Base-by-base conservation (phyloP, 257 asterid species). In the Thymus mandschuricus region DNA sequence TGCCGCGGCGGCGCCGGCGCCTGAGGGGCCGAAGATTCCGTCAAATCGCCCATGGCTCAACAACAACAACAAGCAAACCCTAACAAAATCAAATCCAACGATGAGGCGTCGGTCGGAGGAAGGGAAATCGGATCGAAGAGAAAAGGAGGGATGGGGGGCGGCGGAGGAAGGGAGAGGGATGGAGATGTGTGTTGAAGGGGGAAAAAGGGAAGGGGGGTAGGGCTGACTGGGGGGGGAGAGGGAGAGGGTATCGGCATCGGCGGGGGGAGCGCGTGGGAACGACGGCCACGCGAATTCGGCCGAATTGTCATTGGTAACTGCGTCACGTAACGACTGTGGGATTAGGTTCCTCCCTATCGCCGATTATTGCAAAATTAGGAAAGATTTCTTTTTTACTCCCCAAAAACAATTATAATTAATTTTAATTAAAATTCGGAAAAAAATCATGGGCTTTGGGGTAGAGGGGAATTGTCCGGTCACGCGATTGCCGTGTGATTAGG, bases 281-380 rank as follows among this genome's bases (percentile, higher is more conserved):
- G 83, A 78, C 86, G 88, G 68, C 43, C 84, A 76, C 88, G 86
- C 88, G 85, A 75, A 75, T 72, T 75, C 85, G 84, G 83, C 78
- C 72, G 81, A 74, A 68, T 60, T 60, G 77, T 62, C 78, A 78
- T 75, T 66, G 81, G 79, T 48, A 76, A 78, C 82, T 61, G 78
- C 82, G 82, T 78, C 57, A 78, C 79, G 77, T 71, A 49, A 78
- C 77, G 71, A 57, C 74, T 30, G 66, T 51, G 69, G 58, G 66
- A 44, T 64, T 57, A 35, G 73, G 71, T 61, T 77, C 44, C 12
- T 68, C 44, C 21, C 21, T 21, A 21, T 21, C 21, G 21, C 21
- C 21, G 21, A 21, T 21, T 21, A 21, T 21, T 21, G 21, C 21
- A 21, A 21, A 21, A 21, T 21, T 21, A 21, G 21, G 21, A 21